Base-by-base conservation (phyloP, 1,139 yeast species). In the Lodderomyces parapsilosis region DNA sequence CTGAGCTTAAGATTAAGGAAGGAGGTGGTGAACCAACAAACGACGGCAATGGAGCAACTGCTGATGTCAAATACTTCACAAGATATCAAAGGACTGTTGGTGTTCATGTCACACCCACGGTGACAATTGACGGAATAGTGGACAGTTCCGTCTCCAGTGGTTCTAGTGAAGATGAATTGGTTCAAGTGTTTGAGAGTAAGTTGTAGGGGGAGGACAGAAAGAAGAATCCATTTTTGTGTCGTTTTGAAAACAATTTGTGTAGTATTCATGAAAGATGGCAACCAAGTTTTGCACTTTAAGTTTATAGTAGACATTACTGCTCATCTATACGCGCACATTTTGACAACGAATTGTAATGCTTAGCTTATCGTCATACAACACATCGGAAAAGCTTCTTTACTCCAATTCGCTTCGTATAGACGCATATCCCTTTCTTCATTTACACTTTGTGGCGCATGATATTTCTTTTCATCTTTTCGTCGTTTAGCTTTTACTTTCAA, bases 61-160 rank as follows among this genome's bases (percentile, higher is more conserved):
- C 59, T 24, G 95, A 87, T 55, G 58, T 86, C 49, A 89, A 87
- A 64, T 84, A 83, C 55, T 87, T 86, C 58, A 77, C 90, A 25
- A 76, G 81, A 57, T 80, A 80, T 57, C 81, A 82, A 42, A 78
- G 96, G 58, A 88, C 87, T 46, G 80, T 82, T 36, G 89, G 94
- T 30, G 79, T 86, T 36, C 96, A 89, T 58, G 82, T 86, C 22
- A 86, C 94, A 2, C 97, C 97, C n/a, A 82, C 95, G 1, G 84
- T 87, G 13, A 65, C 78, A 25, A 66, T 89, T 40, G 78, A 88
- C 57, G 96, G 96, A 1, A 76, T 86, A 41, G 71, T 63, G 17
- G 65, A 63, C 44, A 63, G 60, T 43, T 45, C 62, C 6, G 56
- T 73, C 32, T 70, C 74, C 37, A 69, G 76, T 48, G 74, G 76